Base-by-base conservation (phyloP, 106 monocot species). In the Platanthera zijinensis region DNA sequence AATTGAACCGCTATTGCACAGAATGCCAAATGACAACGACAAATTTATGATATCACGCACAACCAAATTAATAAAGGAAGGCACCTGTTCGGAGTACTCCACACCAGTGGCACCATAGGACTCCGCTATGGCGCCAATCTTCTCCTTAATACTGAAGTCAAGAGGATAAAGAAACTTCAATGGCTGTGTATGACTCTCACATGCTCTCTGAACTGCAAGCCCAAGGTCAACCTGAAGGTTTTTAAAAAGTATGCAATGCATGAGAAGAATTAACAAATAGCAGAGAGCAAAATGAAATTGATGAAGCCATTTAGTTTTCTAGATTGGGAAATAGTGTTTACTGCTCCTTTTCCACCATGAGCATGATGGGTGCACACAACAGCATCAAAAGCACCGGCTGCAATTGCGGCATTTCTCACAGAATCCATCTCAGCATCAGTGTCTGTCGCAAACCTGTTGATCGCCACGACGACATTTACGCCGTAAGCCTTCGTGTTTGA, bases 371-470 rank as follows among this genome's bases (percentile, higher is more conserved):
- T 92, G 52, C 99, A 99, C 47, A 94, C 73, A 78, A 99, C 92
- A 9, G 99, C 94, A 87, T 99, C 99, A 83, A 94, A 99, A 82
- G 99, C 92, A 77, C 94, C 99, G 75, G 99, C 94, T 67, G 83
- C 86, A 53, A 94, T 59, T 56, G 99, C 82, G 2, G 90, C 94
- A 82, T 54, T 87, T 83, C 86, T 89, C 21, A 94, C 99, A 59
- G 62, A 91, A 86, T 79, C 57, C 85, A 99, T 80, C 86, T 99
- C 99, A 48, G 99, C 87, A 56, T 90, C 90, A n/a, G 94, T 78
- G 72, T 99, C 99, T 8, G 92, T 83, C 10, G 88, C 90, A 85
- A 99, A 99, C 78, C 89, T 94, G 74, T 99, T 99, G 46, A 99
- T 83, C 1, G 94, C 99, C 67, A 99, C 92, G 8, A 99, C 99